Base-by-base conservation (phyloP, 768 basidiomycete genomes). In the Exidia glandulosa region DNA sequence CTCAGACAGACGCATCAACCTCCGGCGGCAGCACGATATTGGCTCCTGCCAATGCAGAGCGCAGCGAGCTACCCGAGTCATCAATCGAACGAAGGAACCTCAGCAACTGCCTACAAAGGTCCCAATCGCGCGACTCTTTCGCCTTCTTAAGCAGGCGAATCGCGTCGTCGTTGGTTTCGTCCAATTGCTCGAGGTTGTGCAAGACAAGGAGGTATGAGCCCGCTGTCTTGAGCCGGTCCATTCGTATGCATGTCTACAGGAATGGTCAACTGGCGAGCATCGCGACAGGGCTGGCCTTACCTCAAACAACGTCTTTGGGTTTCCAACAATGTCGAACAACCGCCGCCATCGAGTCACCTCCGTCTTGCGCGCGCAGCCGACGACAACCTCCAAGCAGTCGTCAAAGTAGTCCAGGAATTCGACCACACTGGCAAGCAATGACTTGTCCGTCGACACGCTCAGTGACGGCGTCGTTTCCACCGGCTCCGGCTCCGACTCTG, bases 371-470 rank as follows among this genome's bases (percentile, higher is more conserved):
- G 96, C 95, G 66, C 95, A 97, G 4, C 90, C 87, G 10, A 97
- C 94, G 13, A 98, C 90, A 6, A 98, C 94, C 61, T 97, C 93
- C 59, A 97, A 73, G 5, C 88, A 81, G 57, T 82, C 88, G 62
- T 94, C 90, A 68, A 98, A 98, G 69, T 97, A 85, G 67, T 99
- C 96, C 63, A 99, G 74, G 67, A 99, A 97, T 63, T 92, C 89
- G 62, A 98, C 78, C 9, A 88, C 86, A 2, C 77, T 75, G 0
- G 85, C 78, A 32, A 97, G 72, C 12, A 86, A 63, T 31, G 66
- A 72, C 16, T 74, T 68, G 47, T 73, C 72, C n/a, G 69, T 68
- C 62, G n/a, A 71, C 62, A 16, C 57, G 33, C 32, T 57, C 34
- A 32, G 37, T 58, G 52, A 58, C 66, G 58, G 36, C 60, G 55